Percentiles rank a stretch among this genome's conserved stretches.
These are phyloP conservation scores for Cyberlindnera bimundalis DNA, from an alignment of 805 yeast genomes.

Conservation along the genomic window DNA sequence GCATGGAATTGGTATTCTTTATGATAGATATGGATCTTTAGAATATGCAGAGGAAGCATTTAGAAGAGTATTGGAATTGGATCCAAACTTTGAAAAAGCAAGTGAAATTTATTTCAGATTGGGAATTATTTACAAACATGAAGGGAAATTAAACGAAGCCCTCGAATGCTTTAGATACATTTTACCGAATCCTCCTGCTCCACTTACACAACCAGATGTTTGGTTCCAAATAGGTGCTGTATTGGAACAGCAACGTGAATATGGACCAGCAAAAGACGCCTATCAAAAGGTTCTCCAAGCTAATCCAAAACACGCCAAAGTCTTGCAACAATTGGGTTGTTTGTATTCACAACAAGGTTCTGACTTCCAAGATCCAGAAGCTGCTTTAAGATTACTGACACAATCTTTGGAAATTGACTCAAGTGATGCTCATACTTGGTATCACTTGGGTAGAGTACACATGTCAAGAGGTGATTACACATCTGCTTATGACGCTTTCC, in stretches of 20 bases:
- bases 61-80: constrained; percentile 91
- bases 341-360: constrained; percentile 75
- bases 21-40: constrained; percentile 92
- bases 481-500: constrained; percentile 97
- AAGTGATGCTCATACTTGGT: constrained; percentile 95
- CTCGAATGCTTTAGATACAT: constrained; percentile 94
- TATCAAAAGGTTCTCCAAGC: constrained; percentile 88
- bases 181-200: constrained; percentile 87
- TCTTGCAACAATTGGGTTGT: constrained; percentile 93
- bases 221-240: constrained; percentile 99
- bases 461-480: constrained; percentile 95
- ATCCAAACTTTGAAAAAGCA: constrained; percentile 93
- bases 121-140: constrained; percentile 96
- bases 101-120: constrained; percentile 94
- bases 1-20: constrained; percentile 97
- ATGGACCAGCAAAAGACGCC: constrained; percentile 89
- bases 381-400: constrained; percentile 75
- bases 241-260: constrained; percentile 89
- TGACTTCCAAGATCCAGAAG: constrained; percentile 72
- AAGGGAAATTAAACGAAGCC: constrained; percentile 79
- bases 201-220: constrained; percentile 92
- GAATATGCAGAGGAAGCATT: constrained; percentile 99
- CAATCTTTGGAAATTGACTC: constrained; percentile 89
- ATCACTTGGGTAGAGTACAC: constrained; percentile 92
- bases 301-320: constrained; percentile 93